Percentiles rank a stretch among this genome's conserved stretches.
Evolutionary conservation across 257 asterid species (phyloP).

Genomic region (Nyctanthes arbortristis): DNA sequence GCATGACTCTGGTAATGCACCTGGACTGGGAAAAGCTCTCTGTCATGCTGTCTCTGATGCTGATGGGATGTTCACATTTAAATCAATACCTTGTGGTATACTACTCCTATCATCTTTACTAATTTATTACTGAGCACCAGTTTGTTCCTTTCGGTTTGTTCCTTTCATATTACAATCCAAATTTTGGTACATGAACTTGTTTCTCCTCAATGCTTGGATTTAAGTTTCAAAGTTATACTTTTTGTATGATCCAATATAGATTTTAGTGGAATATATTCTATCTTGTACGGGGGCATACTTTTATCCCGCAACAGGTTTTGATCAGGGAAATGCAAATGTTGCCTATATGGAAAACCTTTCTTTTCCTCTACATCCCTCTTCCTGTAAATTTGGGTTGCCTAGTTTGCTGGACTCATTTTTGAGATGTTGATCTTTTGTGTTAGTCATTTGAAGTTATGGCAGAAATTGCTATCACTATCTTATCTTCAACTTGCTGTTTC

Average conservation of each 20-base stretch:
- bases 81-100: slow-evolving; percentile 93
- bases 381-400: slow-evolving; percentile 8
- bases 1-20: slow-evolving; percentile 71
- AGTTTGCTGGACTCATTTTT: neutral
- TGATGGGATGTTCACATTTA: slow-evolving; percentile 79
- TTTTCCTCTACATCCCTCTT: too few relatives aligned
- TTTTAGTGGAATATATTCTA: neutral
- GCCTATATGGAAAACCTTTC: neutral
- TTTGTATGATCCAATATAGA: neutral
- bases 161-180: neutral
- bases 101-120: slow-evolving; percentile 22
- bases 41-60: slow-evolving; percentile 91
- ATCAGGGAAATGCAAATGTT: neutral
- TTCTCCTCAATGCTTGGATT: slow-evolving; percentile 7
- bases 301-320: neutral
- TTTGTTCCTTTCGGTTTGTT: slow-evolving; percentile 18
- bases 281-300: neutral
- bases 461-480: neutral
- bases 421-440: slow-evolving; percentile 10
- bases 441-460: slow-evolving; percentile 14
- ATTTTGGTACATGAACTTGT: slow-evolving; percentile 14
- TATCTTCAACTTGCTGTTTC: slow-evolving; percentile 11
- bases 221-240: slow-evolving; percentile 2
- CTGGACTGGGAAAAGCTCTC: slow-evolving; percentile 79
- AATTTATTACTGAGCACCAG: slow-evolving; percentile 5